phyloP scores from a whole-genome alignment of 768 basidiomycete species.

The Psilocybe sp. region DNA sequence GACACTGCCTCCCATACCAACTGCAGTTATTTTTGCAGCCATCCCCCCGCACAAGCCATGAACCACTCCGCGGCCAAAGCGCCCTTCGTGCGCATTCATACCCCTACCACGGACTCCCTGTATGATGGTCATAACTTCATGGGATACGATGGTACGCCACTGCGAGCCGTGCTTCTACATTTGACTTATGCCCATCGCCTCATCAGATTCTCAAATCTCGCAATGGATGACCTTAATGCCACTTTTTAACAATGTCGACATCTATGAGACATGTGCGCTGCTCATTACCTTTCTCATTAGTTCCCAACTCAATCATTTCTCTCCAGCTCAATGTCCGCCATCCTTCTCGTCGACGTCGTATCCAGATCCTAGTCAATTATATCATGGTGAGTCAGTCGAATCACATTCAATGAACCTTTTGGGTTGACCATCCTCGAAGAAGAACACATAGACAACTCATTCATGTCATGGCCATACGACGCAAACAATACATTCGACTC shows the following conservation, averaged over 20 bases:
- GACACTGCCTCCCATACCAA: constrained; percentile 15
- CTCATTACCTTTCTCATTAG: neutral
- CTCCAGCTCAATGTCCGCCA: constrained; percentile 20
- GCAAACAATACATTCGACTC: constrained; percentile 18
- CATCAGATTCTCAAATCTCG: constrained; percentile 18
- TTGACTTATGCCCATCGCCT: constrained; percentile 1
- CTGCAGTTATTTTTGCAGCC: constrained; percentile 6
- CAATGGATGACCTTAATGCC: constrained; percentile 23
- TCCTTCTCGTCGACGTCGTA: constrained; percentile 14
- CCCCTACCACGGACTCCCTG: constrained; percentile 15
- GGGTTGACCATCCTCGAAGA: constrained; percentile 9
- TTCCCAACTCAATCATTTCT: constrained; percentile 1
- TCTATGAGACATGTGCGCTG: constrained; percentile 22
- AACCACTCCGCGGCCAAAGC: constrained; percentile 12
- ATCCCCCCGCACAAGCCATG: constrained; percentile 19
- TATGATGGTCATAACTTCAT: constrained; percentile 12
- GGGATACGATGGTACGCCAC: constrained; percentile 13
- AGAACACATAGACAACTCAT: constrained; percentile 19
- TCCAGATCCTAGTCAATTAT: constrained; percentile 1
- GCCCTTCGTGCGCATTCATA: constrained; percentile 20
- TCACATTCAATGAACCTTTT: neutral
- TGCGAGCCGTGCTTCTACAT: constrained; percentile 1
- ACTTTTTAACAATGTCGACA: constrained; percentile 20
- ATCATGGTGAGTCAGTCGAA: too few relatives aligned
- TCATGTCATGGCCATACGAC: constrained; percentile 26